Evolutionary conservation across 208 protist genomes (phyloP).

Genomic region (Leptomonas seymouri): DNA sequence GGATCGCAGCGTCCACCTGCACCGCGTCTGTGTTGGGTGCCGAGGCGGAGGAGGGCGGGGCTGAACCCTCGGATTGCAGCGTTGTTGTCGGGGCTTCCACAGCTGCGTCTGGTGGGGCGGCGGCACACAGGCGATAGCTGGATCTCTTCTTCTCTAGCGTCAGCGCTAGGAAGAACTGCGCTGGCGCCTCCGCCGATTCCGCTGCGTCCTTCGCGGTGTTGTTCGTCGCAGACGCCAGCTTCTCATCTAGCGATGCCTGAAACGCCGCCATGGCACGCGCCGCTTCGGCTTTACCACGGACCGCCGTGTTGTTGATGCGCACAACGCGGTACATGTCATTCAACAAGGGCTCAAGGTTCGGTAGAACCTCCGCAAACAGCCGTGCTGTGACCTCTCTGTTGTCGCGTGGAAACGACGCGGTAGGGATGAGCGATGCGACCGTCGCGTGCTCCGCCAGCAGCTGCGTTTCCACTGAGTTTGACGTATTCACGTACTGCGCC

Average conservation of each 20-base stretch:
- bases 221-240: background rate
- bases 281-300: constrained; percentile 32
- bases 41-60: no score
- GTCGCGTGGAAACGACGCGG: constrained; percentile 28
- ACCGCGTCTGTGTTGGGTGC: background rate
- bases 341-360: constrained; percentile 23
- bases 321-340: constrained; percentile 44
- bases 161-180: constrained; percentile 21
- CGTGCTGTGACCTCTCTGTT: background rate
- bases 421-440: constrained; percentile 25
- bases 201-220: background rate
- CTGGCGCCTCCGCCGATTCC: background rate
- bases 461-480: background rate
- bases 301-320: constrained; percentile 33
- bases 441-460: background rate
- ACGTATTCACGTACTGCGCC: constrained; percentile 31
- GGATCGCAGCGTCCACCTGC: constrained; percentile 18
- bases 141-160: constrained; percentile 27
- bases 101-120: background rate
- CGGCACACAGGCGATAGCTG: constrained; percentile 30
- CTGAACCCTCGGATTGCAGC: no score
- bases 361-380: constrained; percentile 23
- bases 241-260: constrained; percentile 22
- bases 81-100: background rate
- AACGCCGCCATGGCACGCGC: constrained; percentile 34